Conservation (phyloP, 306 rosid species). For the Pueraria montana region DNA sequence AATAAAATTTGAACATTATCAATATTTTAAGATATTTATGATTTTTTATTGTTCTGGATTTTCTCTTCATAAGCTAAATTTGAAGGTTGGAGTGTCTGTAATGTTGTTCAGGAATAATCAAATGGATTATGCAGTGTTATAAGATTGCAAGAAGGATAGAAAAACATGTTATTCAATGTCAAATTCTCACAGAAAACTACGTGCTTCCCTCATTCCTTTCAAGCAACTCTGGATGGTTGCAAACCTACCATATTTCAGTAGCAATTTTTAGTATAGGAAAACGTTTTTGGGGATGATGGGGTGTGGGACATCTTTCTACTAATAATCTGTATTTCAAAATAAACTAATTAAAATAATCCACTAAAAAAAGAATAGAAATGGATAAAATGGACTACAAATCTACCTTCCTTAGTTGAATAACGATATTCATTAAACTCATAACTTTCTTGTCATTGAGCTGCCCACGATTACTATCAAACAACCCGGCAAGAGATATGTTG, state of each 20-base stretch:
- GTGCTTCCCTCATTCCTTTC: conserved; percentile 90
- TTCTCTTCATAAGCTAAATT: too few relatives aligned
- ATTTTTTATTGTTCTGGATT: too few relatives aligned
- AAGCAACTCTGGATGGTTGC: conserved; percentile 94
- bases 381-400: conserved; percentile 12
- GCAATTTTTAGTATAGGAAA: conserved; percentile 38
- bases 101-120: too few relatives aligned
- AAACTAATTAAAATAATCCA: conserved; percentile 6
- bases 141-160: too few relatives aligned
- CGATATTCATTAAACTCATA: conserved; percentile 85
- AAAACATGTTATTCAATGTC: too few relatives aligned
- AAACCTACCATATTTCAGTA: conserved; percentile 68
- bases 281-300: not conserved
- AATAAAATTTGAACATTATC: too few relatives aligned
- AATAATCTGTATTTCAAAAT: not conserved
- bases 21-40: too few relatives aligned
- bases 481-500: conserved; percentile 85
- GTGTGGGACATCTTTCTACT: conserved; percentile 11
- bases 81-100: too few relatives aligned
- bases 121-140: too few relatives aligned
- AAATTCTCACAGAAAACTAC: too few relatives aligned
- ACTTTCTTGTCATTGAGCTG: conserved; percentile 82
- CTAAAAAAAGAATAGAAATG: conserved; percentile 11
- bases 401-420: conserved; percentile 92
- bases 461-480: conserved; percentile 81